Conservation (phyloP, 495 filamentous ascomycete genomes). For the Entonaema liquescens region DNA sequence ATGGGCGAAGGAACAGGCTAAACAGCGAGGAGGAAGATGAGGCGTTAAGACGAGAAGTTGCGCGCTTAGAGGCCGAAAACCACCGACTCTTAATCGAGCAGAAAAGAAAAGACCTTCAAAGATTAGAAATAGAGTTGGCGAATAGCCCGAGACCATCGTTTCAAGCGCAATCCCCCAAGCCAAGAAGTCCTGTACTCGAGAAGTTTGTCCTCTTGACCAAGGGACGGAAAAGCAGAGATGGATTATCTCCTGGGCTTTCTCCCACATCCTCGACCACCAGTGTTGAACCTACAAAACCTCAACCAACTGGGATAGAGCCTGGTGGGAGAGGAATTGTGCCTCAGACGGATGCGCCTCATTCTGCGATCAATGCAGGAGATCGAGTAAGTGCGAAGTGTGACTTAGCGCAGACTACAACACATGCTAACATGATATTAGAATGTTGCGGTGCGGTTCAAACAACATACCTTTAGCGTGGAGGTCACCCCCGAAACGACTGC, state of each 20-base stretch:
- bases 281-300: constrained; percentile 34
- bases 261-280: constrained; percentile 39
- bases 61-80: constrained; percentile 51
- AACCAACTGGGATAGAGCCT: constrained; percentile 43
- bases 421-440: constrained; percentile 48
- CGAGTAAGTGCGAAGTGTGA: constrained; percentile 59
- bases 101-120: constrained; percentile 55
- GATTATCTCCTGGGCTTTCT: constrained; percentile 41
- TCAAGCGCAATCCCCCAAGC: constrained; percentile 34
- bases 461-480: constrained; percentile 67
- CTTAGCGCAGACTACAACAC: constrained; percentile 8
- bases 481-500: constrained; percentile 80
- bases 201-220: constrained; percentile 52
- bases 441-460: constrained; percentile 73
- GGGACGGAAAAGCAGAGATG: constrained; percentile 44
- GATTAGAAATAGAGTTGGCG: constrained; percentile 55
- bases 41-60: constrained; percentile 29
- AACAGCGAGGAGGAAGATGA: constrained; percentile 33
- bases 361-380: constrained; percentile 84
- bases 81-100: constrained; percentile 56
- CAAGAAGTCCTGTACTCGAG: constrained; percentile 50
- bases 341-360: constrained; percentile 79
- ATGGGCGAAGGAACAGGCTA: constrained; percentile 33
- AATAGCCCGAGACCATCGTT: constrained; percentile 30
- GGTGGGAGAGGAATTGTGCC: constrained; percentile 60